Base-by-base conservation (phyloP, 345 rosid species). In the Clausena lansium region DNA sequence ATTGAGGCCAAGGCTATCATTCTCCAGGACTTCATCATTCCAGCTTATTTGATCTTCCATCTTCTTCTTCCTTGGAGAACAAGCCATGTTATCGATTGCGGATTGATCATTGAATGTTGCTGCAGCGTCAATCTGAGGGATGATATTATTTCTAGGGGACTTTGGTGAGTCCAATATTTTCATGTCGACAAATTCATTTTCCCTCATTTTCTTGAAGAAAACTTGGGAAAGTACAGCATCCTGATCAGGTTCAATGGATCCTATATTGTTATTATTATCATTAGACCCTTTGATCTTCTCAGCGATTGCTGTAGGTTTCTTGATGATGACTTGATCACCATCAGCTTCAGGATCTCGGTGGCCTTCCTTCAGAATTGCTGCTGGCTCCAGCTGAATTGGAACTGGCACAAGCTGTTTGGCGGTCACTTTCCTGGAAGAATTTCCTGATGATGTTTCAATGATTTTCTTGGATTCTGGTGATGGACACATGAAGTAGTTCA, bases 131-230 rank as follows among this genome's bases (percentile, higher is more conserved):
- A 86, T 58, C 59, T 85, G 89, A 66, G 86, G 86, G 28, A 77
- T 17, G 66, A 71, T 61, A 3, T 68, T 61, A 2, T 81, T 83
- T 52, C 77, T 81, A 4, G 77, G 77, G 62, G 95, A 86, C 84
- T 76, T 87, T 15, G 94, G 96, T 22, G 92, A 83, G 84, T 89
- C 94, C 91, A 92, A 4, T 63, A 32, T 47, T 88, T 87, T 95
- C 97, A 93, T 92, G 98, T 95, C 99, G 96, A 84, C 94, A 70
- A 90, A 95, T 95, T 95, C 88, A 82, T 83, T 84, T 84, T 91
- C 96, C 90, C 85, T 91, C 86, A 80, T 80, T 83, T 87, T 93
- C 90, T 87, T 93, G 88, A 95, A 95, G 97, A 88, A 93, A 80
- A 95, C 91, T 81, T 89, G 92, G 52, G 97, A 90, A 35, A 52